A percentile compares a stretch with the other conserved stretches of the same genome.
Evolutionary conservation across 345 rosid species (phyloP).

Genomic region (Syzygium jambos): DNA sequence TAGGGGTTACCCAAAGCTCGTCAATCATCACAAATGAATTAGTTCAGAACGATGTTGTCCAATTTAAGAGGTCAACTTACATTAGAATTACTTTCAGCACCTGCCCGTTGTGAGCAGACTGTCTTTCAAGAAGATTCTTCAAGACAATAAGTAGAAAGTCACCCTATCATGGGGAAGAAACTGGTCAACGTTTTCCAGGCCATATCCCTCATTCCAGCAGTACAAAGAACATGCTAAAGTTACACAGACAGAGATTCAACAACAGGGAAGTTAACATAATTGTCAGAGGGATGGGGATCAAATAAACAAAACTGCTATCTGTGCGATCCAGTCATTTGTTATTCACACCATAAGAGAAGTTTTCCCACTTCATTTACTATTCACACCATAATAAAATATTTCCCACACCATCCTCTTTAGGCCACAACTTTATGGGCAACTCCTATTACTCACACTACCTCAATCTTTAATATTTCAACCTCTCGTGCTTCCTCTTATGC

Average conservation of each 20-base stretch:
- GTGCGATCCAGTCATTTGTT: not conserved
- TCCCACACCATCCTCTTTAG: not conserved
- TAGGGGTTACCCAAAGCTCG: not conserved
- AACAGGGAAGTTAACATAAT: not conserved
- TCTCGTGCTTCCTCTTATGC: not conserved
- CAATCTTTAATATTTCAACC: not conserved
- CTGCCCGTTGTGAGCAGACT: constrained; percentile 32
- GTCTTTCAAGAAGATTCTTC: constrained; percentile 86
- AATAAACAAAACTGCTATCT: not conserved
- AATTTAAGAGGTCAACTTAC: constrained; percentile 30
- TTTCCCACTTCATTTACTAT: not conserved
- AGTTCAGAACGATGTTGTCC: not conserved
- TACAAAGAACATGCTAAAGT: not conserved
- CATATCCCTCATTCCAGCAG: not conserved
- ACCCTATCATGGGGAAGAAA: constrained; percentile 38
- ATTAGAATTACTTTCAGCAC: constrained; percentile 81
- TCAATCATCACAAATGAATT: not conserved
- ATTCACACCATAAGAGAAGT: not conserved
- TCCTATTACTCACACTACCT: not conserved
- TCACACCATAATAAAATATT: not conserved
- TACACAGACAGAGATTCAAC: not conserved
- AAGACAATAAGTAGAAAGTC: constrained; percentile 88
- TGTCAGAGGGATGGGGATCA: not conserved
- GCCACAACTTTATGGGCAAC: not conserved
- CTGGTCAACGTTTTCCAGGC: not conserved